Conservation (phyloP, 306 rosid species). For the Cucumis cinereus region DNA sequence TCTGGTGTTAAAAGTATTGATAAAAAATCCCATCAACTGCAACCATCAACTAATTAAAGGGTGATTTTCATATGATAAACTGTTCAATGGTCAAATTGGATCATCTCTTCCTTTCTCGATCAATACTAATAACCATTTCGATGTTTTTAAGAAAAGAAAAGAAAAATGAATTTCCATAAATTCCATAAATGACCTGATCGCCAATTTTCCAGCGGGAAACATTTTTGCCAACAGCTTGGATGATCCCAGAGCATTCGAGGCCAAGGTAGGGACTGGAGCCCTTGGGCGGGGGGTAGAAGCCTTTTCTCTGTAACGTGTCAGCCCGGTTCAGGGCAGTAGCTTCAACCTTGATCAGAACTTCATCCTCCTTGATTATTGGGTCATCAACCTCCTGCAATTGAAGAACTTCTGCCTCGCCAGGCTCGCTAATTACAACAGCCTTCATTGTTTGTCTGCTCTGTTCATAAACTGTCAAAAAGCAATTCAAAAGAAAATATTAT, state of each 20-base stretch:
- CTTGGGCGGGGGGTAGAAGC: slow-evolving; percentile 57
- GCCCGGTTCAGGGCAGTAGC: slow-evolving; percentile 85
- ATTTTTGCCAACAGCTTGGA: slow-evolving; percentile 40
- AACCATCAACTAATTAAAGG: too few species aligned
- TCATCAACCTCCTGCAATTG: slow-evolving; percentile 49
- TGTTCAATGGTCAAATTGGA: too few species aligned
- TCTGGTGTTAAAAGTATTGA: too few species aligned
- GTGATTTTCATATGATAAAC: too few species aligned
- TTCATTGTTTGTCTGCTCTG: slow-evolving; percentile 30
- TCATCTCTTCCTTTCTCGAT: too few species aligned
- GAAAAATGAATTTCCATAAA: neutral
- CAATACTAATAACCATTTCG: too few species aligned
- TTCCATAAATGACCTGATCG: slow-evolving; percentile 42
- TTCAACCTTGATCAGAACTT: slow-evolving; percentile 53
- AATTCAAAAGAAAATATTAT: too few species aligned
- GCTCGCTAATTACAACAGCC: slow-evolving; percentile 53
- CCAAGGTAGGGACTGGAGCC: slow-evolving; percentile 69
- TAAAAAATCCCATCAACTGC: too few species aligned
- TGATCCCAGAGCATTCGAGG: slow-evolving; percentile 75
- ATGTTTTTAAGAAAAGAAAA: too few species aligned
- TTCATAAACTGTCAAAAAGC: too few species aligned
- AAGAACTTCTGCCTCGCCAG: slow-evolving; percentile 75
- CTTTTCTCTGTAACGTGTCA: slow-evolving; percentile 60
- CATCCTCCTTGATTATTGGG: slow-evolving; percentile 52
- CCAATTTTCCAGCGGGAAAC: slow-evolving; percentile 79